These are phyloP conservation scores for Tubosaeta sp. DNA, from an alignment of 768 basidiomycete genomes.

Conservation along the genomic window DNA sequence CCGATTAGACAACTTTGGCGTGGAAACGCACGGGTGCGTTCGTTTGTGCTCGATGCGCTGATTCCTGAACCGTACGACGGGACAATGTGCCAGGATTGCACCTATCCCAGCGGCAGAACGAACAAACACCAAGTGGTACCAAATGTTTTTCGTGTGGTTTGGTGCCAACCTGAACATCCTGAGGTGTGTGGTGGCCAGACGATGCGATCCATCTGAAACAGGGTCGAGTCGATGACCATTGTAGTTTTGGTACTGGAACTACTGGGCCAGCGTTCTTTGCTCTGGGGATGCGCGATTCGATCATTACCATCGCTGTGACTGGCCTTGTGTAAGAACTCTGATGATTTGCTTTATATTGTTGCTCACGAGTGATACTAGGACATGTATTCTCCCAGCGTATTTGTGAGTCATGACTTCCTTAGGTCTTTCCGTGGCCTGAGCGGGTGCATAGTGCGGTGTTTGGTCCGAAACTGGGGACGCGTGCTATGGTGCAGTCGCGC, in stretches of 20 bases:
- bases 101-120: conserved; percentile 36
- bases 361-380: conserved; percentile 20
- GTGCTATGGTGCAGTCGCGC: conserved; percentile 56
- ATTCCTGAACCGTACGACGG: not conserved
- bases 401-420: conserved; percentile 27
- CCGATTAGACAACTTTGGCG: conserved; percentile 32
- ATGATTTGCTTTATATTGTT: not conserved
- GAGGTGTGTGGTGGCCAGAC: conserved; percentile 26
- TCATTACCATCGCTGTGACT: conserved; percentile 38
- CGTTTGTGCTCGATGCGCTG: not conserved
- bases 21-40: conserved; percentile 40
- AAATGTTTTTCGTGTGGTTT: conserved; percentile 51
- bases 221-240: not conserved
- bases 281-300: conserved; percentile 42
- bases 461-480: conserved; percentile 51
- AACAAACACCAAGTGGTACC: conserved; percentile 39
- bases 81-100: conserved; percentile 29
- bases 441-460: conserved; percentile 38
- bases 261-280: conserved; percentile 49
- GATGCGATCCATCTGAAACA: not conserved
- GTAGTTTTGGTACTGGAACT: conserved; percentile 46
- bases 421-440: not conserved
- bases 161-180: conserved; percentile 44
- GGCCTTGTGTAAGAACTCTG: conserved; percentile 39
- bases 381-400: conserved; percentile 34